These are phyloP conservation scores for Aspergillus sparsus DNA, from an alignment of 495 filamentous ascomycete genomes.

Conservation along the genomic window DNA sequence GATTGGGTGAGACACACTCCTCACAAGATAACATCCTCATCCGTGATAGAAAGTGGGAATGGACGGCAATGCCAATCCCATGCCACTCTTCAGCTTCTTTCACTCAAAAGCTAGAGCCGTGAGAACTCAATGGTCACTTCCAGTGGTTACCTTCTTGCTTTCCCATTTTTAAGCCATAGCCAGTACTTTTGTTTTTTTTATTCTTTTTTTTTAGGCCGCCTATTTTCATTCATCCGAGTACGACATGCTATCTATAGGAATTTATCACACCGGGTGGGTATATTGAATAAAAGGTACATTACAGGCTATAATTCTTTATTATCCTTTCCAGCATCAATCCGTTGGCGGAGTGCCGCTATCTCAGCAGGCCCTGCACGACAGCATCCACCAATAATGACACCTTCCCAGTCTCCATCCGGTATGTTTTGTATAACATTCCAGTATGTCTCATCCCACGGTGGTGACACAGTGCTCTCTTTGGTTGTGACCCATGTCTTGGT, in stretches of 20 bases:
- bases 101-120: no score
- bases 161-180: no score
- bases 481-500: slow-evolving; percentile 55
- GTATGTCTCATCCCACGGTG: slow-evolving; percentile 28
- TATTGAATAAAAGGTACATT: neutral
- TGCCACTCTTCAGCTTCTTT: no score
- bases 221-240: no score
- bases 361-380: slow-evolving; percentile 23
- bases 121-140: no score
- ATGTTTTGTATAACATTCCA: slow-evolving; percentile 21
- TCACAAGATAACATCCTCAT: no score
- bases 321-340: slow-evolving; percentile 14
- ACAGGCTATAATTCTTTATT: neutral
- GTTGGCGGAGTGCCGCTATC: slow-evolving; percentile 20
- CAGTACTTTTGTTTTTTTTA: no score
- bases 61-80: no score
- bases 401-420: slow-evolving; percentile 20
- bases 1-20: no score
- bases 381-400: slow-evolving; percentile 24
- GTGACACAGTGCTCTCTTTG: slow-evolving; percentile 5
- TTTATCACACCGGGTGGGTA: neutral
- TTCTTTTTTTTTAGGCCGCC: no score
- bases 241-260: neutral
- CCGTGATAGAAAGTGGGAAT: no score
- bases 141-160: no score